Base-by-base conservation (phyloP, 139 green algal genomes). In the Auxenochlorella pyrenoidosa region DNA sequence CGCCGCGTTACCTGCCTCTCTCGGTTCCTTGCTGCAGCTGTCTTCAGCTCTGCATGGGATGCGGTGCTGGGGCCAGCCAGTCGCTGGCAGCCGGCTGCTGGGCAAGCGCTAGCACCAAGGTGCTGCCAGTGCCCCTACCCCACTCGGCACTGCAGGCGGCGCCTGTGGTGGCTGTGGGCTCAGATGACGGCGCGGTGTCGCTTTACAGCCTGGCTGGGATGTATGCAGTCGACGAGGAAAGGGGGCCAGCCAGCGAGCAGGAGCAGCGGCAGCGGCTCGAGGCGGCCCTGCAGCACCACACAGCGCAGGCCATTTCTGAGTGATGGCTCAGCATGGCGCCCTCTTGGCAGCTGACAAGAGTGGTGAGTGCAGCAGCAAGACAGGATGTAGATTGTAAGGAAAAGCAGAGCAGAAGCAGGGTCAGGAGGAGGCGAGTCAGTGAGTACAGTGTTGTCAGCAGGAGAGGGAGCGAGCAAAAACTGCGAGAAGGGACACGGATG, bases 161-260 rank as follows among this genome's bases (percentile, higher is more conserved):
- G 0, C 94, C 94, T 3, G 88, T 96, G 32, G 85, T 97, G 8
- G 90, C 96, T 43, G 92, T 89, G 38, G 95, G 93, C 38, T 90
- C 86, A 0, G 92, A 94, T 54, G 86, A 92, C 34, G 95, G 95
- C 43, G 82, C 34, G 16, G 82, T 96, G 65, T 60, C 84, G 58
- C 92, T 96, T 28, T 92, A 93, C 80, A 89, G 94, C 68, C 60
- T 95, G 40, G 41, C 75, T 22, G 73, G 72, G 16, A 40, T 75
- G 54, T 47, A 68, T 6, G 66, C 22, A 30, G 44, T 22, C 22
- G 58, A 32, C 5, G 76, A 4, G 3, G 38, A 54, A 3, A 43
- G 36, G 5, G 58, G 19, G 22, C 43, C 54, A 18, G 18, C 6
- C 34, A 75, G 38, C 34, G 63, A 65, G 59, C 51, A 66, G 30